A percentile compares a stretch with the other conserved stretches of the same genome.
These are phyloP conservation scores for Beauveria caledonica DNA, from an alignment of 2,329 filamentous ascomycete genomes.

Conservation along the genomic window DNA sequence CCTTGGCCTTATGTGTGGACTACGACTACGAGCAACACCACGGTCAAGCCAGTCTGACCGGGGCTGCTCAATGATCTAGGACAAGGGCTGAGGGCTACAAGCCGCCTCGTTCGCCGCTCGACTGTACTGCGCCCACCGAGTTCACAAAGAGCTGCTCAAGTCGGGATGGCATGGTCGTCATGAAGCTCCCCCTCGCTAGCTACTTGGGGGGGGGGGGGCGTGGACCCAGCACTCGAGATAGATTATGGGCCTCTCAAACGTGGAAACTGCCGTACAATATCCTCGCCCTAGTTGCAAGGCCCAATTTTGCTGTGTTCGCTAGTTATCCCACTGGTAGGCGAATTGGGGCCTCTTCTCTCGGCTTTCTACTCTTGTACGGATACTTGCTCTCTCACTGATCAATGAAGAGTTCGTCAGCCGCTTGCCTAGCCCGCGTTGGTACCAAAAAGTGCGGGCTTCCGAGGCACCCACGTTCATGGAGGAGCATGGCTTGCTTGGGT, in stretches of 20 bases:
- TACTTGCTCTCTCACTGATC: not conserved
- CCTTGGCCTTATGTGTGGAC: conserved; percentile 9
- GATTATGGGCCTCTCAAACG: not conserved
- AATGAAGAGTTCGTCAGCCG: not conserved
- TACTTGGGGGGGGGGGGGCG: conserved; percentile 7
- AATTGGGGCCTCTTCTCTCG: not conserved
- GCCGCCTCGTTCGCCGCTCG: conserved; percentile 2
- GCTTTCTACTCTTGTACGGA: not conserved
- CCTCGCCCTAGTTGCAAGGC: not conserved
- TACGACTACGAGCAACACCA: not conserved
- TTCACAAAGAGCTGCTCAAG: conserved; percentile 1
- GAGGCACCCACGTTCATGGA: conserved; percentile 1
- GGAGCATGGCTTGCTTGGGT: not conserved
- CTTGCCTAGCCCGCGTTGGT: not conserved
- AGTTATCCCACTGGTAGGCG: not conserved
- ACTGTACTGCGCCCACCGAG: not conserved
- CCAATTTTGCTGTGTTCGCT: conserved; percentile 1
- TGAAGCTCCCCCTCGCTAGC: conserved; percentile 4
- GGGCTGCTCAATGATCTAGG: conserved; percentile 9
- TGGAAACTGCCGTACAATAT: conserved; percentile 2
- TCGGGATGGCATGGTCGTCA: conserved; percentile 3
- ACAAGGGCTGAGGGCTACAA: conserved; percentile 5
- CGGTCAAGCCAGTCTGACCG: conserved; percentile 7
- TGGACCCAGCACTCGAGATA: conserved; percentile 6
- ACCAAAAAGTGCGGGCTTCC: not conserved